Conservation (phyloP, 2,329 filamentous ascomycete genomes). For the Colletotrichum tropicale region DNA sequence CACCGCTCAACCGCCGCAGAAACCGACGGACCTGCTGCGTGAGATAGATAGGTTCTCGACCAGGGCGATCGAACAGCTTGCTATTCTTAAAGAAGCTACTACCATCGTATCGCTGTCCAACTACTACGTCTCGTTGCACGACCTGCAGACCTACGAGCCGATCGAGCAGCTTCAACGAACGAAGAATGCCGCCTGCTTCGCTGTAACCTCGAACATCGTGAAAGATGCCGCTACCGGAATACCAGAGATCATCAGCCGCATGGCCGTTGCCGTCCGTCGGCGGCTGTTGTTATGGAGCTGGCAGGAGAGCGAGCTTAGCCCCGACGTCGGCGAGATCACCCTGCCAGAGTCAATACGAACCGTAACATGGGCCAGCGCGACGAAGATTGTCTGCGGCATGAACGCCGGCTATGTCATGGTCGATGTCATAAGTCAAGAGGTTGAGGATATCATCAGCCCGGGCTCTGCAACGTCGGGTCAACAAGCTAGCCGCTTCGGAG, state of each 20-base stretch:
- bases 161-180: constrained; percentile 82
- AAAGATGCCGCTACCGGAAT: constrained; percentile 87
- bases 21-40: constrained; percentile 81
- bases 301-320: constrained; percentile 88
- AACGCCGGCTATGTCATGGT: constrained; percentile 91
- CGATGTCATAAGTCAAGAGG: constrained; percentile 75
- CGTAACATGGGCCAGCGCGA: constrained; percentile 89
- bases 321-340: constrained; percentile 76
- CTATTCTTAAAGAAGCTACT: constrained; percentile 93
- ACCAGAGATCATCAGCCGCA: constrained; percentile 87
- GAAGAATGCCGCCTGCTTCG: constrained; percentile 88
- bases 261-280: constrained; percentile 93
- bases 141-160: constrained; percentile 82
- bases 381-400: constrained; percentile 86
- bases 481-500: constrained; percentile 78
- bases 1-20: constrained; percentile 34
- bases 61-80: constrained; percentile 89
- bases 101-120: constrained; percentile 91
- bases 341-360: constrained; percentile 85
- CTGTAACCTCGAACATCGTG: constrained; percentile 93
- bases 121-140: constrained; percentile 86
- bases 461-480: constrained; percentile 67
- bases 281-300: constrained; percentile 91
- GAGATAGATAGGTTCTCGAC: constrained; percentile 95
- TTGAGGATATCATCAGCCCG: constrained; percentile 80